Conservation (phyloP, 2,329 filamentous ascomycete species). For the Ophiocordyceps unilateralis region DNA sequence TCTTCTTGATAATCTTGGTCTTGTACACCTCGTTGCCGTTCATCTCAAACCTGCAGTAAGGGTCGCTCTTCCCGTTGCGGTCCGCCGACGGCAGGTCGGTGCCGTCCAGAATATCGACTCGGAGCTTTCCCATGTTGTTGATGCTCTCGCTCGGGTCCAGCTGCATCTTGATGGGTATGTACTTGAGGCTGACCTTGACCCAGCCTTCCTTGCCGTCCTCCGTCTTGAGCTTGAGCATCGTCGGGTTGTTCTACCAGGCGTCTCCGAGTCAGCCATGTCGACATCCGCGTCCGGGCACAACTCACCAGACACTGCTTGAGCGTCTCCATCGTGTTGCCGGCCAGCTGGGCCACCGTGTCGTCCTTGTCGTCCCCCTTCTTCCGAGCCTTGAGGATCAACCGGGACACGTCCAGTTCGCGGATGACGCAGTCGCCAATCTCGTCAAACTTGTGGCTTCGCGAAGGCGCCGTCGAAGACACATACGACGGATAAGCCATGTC, state of each 20-base stretch:
- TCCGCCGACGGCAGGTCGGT: constrained; percentile 82
- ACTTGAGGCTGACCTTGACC: constrained; percentile 84
- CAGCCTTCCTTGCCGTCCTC: constrained; percentile 60
- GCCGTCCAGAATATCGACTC: constrained; percentile 83
- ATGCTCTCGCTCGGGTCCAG: constrained; percentile 92
- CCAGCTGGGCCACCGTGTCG: constrained; percentile 62
- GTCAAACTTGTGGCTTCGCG: constrained; percentile 56
- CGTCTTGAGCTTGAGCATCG: constrained; percentile 61
- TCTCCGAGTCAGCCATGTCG: neutral
- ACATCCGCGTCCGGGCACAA: constrained; percentile 4
- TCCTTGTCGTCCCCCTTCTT: constrained; percentile 66
- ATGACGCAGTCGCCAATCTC: constrained; percentile 94
- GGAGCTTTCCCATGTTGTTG: constrained; percentile 94
- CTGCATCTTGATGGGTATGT: constrained; percentile 83
- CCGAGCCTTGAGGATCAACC: constrained; percentile 71
- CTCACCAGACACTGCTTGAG: constrained; percentile 72
- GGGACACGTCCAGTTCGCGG: constrained; percentile 91
- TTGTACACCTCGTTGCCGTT: constrained; percentile 86
- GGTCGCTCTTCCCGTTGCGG: constrained; percentile 91
- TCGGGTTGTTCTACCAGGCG: constrained; percentile 74
- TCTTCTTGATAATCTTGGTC: constrained; percentile 94
- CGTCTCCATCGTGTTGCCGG: constrained; percentile 71
- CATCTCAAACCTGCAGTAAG: constrained; percentile 86
- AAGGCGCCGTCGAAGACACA: constrained; percentile 57
- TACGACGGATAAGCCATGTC: constrained; percentile 90